Percentiles rank a stretch among this genome's conserved stretches.
Evolutionary conservation across 495 filamentous ascomycete genomes (phyloP).

Genomic region (Lophiotrema nucula): DNA sequence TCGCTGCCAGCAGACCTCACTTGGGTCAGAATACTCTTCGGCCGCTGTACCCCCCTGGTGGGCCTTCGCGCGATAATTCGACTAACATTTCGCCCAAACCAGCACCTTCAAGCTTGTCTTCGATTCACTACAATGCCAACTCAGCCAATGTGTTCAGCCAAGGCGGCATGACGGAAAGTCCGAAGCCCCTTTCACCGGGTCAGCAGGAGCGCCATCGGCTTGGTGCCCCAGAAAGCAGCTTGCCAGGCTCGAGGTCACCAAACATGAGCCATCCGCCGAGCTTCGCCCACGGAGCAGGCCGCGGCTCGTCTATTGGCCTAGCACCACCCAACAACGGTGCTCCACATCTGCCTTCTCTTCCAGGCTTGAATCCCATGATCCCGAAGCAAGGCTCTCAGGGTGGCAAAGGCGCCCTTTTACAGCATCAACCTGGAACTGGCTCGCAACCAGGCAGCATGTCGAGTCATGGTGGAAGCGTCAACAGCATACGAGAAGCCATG

Average conservation of each 20-base stretch:
- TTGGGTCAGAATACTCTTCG: constrained; percentile 31
- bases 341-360: constrained; percentile 49
- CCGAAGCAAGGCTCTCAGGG: constrained; percentile 30
- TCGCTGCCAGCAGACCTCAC: constrained; percentile 41
- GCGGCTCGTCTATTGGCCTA: constrained; percentile 43
- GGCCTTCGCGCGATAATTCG: constrained; percentile 18
- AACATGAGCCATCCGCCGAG: constrained; percentile 66
- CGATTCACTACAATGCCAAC: constrained; percentile 29
- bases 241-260: constrained; percentile 66
- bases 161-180: constrained; percentile 76
- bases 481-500: constrained; percentile 42
- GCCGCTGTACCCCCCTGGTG: constrained; percentile 34
- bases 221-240: constrained; percentile 51
- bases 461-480: constrained; percentile 40
- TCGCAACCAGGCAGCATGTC: constrained; percentile 44
- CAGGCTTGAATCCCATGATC: constrained; percentile 15
- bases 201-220: constrained; percentile 60
- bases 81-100: constrained; percentile 32
- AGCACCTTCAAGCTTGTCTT: constrained; percentile 33
- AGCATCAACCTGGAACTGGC: constrained; percentile 31
- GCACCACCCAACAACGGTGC: constrained; percentile 39
- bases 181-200: constrained; percentile 79
- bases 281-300: constrained; percentile 54
- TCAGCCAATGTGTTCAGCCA: constrained; percentile 63
- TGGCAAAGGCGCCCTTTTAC: constrained; percentile 33